These are phyloP conservation scores for Pythium pyrilobum DNA, from an alignment of 352 stramenopile genomes.

Conservation along the genomic window DNA sequence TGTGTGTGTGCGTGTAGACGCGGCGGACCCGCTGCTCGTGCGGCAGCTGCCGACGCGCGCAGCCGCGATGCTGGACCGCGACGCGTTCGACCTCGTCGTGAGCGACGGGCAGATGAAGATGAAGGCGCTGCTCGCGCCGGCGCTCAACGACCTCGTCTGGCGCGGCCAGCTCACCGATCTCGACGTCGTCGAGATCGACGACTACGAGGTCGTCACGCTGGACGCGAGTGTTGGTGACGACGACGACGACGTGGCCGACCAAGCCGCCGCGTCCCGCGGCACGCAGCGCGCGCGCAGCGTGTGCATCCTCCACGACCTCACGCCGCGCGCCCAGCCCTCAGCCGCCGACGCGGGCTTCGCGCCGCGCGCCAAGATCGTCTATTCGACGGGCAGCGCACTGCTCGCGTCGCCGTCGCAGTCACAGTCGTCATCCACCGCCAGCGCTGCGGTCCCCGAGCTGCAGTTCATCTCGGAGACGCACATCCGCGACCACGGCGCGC, in stretches of 20 bases:
- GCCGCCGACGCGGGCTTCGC: neutral
- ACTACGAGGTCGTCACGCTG: conserved; percentile 27
- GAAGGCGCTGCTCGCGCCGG: conserved; percentile 39
- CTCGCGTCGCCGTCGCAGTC: neutral
- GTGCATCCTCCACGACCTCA: conserved; percentile 20
- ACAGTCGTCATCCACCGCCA: neutral
- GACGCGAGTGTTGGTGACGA: conserved; percentile 3
- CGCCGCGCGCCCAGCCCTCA: neutral
- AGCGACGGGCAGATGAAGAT: conserved; percentile 52
- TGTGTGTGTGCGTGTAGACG: conserved; percentile 23
- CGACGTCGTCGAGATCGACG: conserved; percentile 28
- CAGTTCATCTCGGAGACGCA: conserved; percentile 31
- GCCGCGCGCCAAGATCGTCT: conserved; percentile 15
- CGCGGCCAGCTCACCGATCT: conserved; percentile 17
- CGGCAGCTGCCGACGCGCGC: conserved; percentile 24
- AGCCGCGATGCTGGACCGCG: conserved; percentile 5
- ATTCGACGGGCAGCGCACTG: conserved; percentile 6
- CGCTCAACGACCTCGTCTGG: conserved; percentile 39
- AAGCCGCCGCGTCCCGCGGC: neutral
- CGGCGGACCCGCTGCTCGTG: conserved; percentile 39
- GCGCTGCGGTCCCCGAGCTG: conserved; percentile 13
- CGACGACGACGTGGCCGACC: neutral
- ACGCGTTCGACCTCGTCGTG: conserved; percentile 61
- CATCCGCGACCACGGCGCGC: conserved; percentile 34
- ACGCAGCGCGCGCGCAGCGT: conserved; percentile 1